Conservation (phyloP, 352 stramenopile genomes). For the Globisporangium heterothallicum region DNA sequence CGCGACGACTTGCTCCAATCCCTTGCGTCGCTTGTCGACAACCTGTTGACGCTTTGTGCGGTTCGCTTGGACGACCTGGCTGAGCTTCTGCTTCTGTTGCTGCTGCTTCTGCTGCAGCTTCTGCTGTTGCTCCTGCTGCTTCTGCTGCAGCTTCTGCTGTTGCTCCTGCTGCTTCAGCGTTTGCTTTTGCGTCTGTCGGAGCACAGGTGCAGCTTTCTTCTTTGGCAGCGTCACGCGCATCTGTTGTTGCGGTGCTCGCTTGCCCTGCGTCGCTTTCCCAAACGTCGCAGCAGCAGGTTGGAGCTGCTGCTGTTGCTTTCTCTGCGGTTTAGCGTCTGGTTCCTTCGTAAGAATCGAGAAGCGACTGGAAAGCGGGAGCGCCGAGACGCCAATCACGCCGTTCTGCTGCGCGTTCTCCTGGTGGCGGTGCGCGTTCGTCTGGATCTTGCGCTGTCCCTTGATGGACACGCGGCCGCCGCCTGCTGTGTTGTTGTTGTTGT, state of each 20-base stretch:
- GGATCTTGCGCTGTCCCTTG: conserved; percentile 56
- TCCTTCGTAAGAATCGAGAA: conserved; percentile 67
- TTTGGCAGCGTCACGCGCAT: conserved; percentile 18
- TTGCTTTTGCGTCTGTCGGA: conserved; percentile 13
- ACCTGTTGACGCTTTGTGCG: conserved; percentile 69
- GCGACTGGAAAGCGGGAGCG: conserved; percentile 64
- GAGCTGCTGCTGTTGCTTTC: conserved; percentile 9
- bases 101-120: conserved; percentile 28
- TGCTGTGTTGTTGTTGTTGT: conserved; percentile 20
- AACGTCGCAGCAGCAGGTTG: too few relatives aligned
- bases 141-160: conserved; percentile 17
- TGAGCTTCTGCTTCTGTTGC: conserved; percentile 61
- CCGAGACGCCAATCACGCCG: conserved; percentile 57
- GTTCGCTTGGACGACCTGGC: conserved; percentile 55
- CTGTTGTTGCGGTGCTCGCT: conserved; percentile 16
- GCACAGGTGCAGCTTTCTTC: conserved; percentile 16
- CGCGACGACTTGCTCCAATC: conserved; percentile 24
- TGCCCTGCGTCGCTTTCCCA: too few relatives aligned
- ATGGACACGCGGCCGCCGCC: conserved; percentile 33
- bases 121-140: conserved; percentile 28
- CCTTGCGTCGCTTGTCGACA: conserved; percentile 69
- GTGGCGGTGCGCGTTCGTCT: conserved; percentile 34
- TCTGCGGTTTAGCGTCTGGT: conserved; percentile 14
- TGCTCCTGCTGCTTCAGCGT: conserved; percentile 14
- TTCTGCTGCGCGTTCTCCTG: conserved; percentile 12